A percentile compares a stretch with the other conserved stretches of the same genome.
phyloP scores from a whole-genome alignment of 805 yeast species.

The Nakazawaea wyomingensis region DNA sequence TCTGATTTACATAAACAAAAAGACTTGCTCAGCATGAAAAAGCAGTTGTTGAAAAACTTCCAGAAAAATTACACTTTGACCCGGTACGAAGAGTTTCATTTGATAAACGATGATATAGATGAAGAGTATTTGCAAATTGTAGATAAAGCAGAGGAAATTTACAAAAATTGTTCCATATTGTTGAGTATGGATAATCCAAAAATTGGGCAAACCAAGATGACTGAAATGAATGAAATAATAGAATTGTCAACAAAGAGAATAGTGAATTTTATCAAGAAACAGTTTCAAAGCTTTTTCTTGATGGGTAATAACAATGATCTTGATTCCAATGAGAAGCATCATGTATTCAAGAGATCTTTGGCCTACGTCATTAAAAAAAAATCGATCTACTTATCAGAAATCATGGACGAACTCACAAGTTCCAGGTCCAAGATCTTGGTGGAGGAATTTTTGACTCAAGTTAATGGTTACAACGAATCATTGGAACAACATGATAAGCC shows the following conservation, averaged over 20 bases:
- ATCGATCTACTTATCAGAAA: slow-evolving; percentile 48
- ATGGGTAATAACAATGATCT: slow-evolving; percentile 16
- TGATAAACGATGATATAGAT: slow-evolving; percentile 41
- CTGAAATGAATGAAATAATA: slow-evolving; percentile 46
- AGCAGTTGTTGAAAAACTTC: slow-evolving; percentile 45
- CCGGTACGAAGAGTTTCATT: slow-evolving; percentile 63
- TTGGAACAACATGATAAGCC: slow-evolving; percentile 11
- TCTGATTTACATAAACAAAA: slow-evolving; percentile 25
- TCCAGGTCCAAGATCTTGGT: slow-evolving; percentile 59
- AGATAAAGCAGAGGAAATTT: slow-evolving; percentile 56
- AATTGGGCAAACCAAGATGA: slow-evolving; percentile 62
- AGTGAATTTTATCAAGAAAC: slow-evolving; percentile 31
- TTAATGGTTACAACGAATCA: slow-evolving; percentile 30
- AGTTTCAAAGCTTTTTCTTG: slow-evolving; percentile 17
- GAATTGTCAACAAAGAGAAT: slow-evolving; percentile 51
- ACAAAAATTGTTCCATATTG: slow-evolving; percentile 62
- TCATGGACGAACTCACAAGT: slow-evolving; percentile 60
- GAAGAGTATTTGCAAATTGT: slow-evolving; percentile 53
- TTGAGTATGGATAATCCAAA: slow-evolving; percentile 64
- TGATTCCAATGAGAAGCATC: slow-evolving; percentile 14
- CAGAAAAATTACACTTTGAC: slow-evolving; percentile 61
- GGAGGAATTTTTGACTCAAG: slow-evolving; percentile 63
- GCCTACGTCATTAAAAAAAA: slow-evolving; percentile 29
- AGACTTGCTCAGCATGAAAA: slow-evolving; percentile 40
- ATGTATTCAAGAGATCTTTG: slow-evolving; percentile 25